Evolutionary conservation across 495 filamentous ascomycete genomes (phyloP).

Genomic region (Zalerion maritima): DNA sequence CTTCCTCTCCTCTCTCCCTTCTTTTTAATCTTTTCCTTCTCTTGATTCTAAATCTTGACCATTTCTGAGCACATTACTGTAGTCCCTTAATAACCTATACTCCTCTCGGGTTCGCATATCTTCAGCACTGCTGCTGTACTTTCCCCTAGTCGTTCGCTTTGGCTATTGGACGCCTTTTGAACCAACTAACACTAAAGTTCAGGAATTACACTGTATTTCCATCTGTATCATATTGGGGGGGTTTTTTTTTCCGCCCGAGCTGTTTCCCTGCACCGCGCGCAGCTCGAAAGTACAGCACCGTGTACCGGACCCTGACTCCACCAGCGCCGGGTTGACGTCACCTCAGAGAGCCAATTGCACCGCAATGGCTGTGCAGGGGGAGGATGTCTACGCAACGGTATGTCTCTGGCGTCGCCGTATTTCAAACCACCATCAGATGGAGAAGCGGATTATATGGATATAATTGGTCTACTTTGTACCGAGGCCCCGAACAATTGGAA

Average conservation of each 20-base stretch:
- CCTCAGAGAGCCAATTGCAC: slow-evolving; percentile 7
- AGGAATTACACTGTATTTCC: too few relatives aligned
- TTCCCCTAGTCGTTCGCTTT: too few relatives aligned
- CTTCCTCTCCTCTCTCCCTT: background rate
- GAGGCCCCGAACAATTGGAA: slow-evolving; percentile 2
- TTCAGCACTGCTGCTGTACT: slow-evolving; percentile 5
- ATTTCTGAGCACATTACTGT: background rate
- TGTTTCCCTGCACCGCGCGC: too few relatives aligned
- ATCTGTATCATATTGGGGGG: too few relatives aligned
- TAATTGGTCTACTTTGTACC: background rate
- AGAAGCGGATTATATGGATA: slow-evolving; percentile 4
- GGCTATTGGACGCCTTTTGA: too few relatives aligned
- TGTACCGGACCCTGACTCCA: too few relatives aligned
- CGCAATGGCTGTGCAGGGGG: slow-evolving; percentile 26
- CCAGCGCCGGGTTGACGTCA: too few relatives aligned
- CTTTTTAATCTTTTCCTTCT: background rate
- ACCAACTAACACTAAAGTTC: too few relatives aligned
- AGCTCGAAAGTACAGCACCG: too few relatives aligned
- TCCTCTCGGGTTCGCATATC: slow-evolving; percentile 6
- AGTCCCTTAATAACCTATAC: slow-evolving; percentile 2
- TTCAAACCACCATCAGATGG: background rate
- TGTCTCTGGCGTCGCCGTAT: slow-evolving; percentile 12
- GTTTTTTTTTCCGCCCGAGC: too few relatives aligned
- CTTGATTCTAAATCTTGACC: background rate
- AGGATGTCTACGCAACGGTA: slow-evolving; percentile 44